These are phyloP conservation scores for Yamadazyma scolyti DNA, from an alignment of 805 yeast genomes.

Conservation along the genomic window DNA sequence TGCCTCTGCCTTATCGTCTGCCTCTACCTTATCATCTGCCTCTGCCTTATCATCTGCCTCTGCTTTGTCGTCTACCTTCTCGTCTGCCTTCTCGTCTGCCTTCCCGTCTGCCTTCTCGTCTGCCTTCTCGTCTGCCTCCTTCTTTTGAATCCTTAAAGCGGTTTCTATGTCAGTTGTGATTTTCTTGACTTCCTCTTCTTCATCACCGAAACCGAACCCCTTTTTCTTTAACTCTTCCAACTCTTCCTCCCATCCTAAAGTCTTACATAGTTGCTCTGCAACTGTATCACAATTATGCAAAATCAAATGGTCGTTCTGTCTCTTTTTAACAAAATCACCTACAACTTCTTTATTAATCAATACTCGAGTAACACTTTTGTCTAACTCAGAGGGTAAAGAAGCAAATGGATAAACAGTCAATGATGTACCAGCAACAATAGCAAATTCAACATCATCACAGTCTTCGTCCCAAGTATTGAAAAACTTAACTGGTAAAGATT, in stretches of 20 bases:
- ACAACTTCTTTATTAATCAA: conserved; percentile 73
- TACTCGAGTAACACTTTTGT: conserved; percentile 45
- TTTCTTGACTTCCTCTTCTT: conserved; percentile 9
- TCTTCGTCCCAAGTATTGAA: conserved; percentile 67
- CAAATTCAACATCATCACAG: conserved; percentile 53
- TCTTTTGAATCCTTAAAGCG: conserved; percentile 2
- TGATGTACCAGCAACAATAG: conserved; percentile 90
- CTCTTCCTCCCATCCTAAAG: conserved; percentile 64
- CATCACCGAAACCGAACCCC: conserved; percentile 9
- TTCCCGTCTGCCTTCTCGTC: conserved; percentile 5
- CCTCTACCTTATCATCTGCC: conserved; percentile 7
- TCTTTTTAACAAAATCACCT: conserved; percentile 58
- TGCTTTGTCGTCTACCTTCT: conserved; percentile 1
- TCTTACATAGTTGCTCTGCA: conserved; percentile 48
- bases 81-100: conserved; percentile 8
- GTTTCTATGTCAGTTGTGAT: conserved; percentile 11
- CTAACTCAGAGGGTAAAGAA: conserved; percentile 64
- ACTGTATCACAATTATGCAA: conserved; percentile 66
- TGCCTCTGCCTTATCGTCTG: conserved; percentile 3
- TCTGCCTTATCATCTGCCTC: conserved; percentile 4
- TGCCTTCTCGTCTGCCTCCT: conserved; percentile 7
- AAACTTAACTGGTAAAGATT: conserved; percentile 68
- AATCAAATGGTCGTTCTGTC: conserved; percentile 53
- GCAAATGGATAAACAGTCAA: conserved; percentile 91
- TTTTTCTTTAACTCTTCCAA: conserved; percentile 37